These are phyloP conservation scores for Diaporthe citri DNA, from an alignment of 2,329 filamentous ascomycete genomes.

Conservation along the genomic window DNA sequence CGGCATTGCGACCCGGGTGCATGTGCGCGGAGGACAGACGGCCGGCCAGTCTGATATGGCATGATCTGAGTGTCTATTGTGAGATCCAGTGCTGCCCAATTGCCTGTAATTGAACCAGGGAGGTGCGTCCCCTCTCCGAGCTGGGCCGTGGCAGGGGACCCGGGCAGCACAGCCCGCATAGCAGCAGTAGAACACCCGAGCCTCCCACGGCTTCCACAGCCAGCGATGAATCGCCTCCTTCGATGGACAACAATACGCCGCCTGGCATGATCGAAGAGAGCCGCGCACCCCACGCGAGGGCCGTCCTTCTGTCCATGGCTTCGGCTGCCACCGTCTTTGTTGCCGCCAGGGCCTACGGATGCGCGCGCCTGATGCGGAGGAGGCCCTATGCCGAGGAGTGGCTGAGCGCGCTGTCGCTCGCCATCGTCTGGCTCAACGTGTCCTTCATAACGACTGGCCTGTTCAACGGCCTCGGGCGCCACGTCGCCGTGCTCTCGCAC, in stretches of 20 bases:
- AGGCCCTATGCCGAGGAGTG: conserved; percentile 19
- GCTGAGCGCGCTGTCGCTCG: conserved; percentile 21
- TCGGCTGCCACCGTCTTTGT: conserved; percentile 3
- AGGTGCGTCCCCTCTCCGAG: too few relatives aligned
- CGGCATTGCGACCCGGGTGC: not conserved
- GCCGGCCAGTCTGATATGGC: too few relatives aligned
- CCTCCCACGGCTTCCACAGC: not conserved
- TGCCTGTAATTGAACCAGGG: too few relatives aligned
- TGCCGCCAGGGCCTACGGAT: conserved; percentile 21
- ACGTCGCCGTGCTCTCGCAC: not conserved
- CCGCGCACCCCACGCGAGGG: not conserved
- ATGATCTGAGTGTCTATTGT: too few relatives aligned
- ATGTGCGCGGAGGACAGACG: too few relatives aligned
- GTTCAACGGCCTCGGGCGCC: not conserved
- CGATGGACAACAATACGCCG: not conserved
- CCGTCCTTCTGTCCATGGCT: not conserved
- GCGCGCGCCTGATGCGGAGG: conserved; percentile 7
- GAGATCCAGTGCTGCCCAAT: too few relatives aligned
- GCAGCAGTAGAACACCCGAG: not conserved
- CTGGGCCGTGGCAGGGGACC: too few relatives aligned
- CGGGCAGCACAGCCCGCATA: not conserved
- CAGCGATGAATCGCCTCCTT: not conserved
- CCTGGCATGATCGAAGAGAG: conserved; percentile 16
- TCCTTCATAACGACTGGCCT: not conserved
- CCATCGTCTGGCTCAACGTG: conserved; percentile 10